Evolutionary conservation across 768 basidiomycete genomes (phyloP).

Genomic region (Astraeus odoratus): DNA sequence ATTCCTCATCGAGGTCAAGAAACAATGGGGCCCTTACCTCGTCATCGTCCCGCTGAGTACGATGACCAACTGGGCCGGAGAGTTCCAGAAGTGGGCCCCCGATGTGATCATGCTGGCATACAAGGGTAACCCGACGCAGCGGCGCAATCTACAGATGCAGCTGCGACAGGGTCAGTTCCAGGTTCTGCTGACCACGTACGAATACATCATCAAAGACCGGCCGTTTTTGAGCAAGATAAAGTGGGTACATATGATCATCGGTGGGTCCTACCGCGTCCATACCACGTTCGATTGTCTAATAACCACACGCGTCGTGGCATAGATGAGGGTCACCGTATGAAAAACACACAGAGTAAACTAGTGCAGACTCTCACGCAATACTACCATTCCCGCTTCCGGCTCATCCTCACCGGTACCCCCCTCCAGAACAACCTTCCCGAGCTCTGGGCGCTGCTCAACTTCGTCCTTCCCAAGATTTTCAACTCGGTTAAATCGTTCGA

Average conservation of each 20-base stretch:
- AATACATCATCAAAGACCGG: conserved; percentile 98
- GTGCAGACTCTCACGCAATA: conserved; percentile 85
- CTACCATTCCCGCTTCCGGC: conserved; percentile 88
- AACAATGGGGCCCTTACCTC: conserved; percentile 88
- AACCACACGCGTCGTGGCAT: conserved; percentile 1
- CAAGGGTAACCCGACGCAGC: conserved; percentile 85
- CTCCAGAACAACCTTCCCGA: conserved; percentile 97
- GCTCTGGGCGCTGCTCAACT: conserved; percentile 92
- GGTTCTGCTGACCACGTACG: conserved; percentile 90
- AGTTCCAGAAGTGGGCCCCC: conserved; percentile 97
- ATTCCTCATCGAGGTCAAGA: conserved; percentile 88
- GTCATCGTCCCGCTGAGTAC: conserved; percentile 95
- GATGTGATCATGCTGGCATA: conserved; percentile 72
- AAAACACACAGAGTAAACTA: conserved; percentile 89
- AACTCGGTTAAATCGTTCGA: conserved; percentile 99
- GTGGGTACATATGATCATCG: conserved; percentile 98
- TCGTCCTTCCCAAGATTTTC: conserved; percentile 91
- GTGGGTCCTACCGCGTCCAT: conserved; percentile 29
- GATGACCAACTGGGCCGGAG: conserved; percentile 95
- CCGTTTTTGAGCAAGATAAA: conserved; percentile 83
- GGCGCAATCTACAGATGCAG: conserved; percentile 71
- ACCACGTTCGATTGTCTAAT: not conserved
- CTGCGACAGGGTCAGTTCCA: conserved; percentile 81
- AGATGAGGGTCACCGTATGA: conserved; percentile 98
- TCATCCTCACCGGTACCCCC: conserved; percentile 93